These are phyloP conservation scores for Scleromitrula shiraiana DNA, from an alignment of 2,329 filamentous ascomycete species.

Conservation along the genomic window DNA sequence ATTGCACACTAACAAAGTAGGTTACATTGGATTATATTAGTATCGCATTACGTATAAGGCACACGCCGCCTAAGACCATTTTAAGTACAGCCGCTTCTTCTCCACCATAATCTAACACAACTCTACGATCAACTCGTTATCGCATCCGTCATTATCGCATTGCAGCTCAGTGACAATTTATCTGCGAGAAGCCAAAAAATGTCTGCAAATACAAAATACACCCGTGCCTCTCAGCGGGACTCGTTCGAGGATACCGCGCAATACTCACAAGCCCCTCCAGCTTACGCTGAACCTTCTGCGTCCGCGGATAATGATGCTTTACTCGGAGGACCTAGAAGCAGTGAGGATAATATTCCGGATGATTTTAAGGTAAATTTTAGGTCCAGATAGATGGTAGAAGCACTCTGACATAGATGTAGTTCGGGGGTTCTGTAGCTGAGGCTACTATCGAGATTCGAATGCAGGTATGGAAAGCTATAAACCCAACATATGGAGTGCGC, in stretches of 20 bases:
- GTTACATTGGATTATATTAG: no score
- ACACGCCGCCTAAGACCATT: no score
- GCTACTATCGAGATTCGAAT: conserved; percentile 93
- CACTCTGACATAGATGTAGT: conserved; percentile 42
- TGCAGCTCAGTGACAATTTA: neutral
- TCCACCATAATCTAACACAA: neutral
- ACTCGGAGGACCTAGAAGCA: conserved; percentile 61
- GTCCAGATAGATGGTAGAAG: neutral
- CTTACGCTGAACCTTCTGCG: conserved; percentile 59
- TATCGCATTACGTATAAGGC: no score
- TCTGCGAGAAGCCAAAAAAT: conserved; percentile 29
- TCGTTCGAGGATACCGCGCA: conserved; percentile 61
- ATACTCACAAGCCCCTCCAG: conserved; percentile 74
- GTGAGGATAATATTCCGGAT: conserved; percentile 88
- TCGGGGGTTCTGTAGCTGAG: conserved; percentile 87
- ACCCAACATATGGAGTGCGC: neutral
- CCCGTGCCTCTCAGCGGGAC: conserved; percentile 76
- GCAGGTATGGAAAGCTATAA: conserved; percentile 5
- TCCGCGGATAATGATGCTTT: conserved; percentile 44
- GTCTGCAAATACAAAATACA: conserved; percentile 74
- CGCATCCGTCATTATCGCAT: neutral
- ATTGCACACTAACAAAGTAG: no score
- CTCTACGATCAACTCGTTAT: neutral
- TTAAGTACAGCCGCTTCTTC: neutral
- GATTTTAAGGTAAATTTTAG: conserved; percentile 74